phyloP scores from a whole-genome alignment of 441 rosid species.

The Populus tomentosa region DNA sequence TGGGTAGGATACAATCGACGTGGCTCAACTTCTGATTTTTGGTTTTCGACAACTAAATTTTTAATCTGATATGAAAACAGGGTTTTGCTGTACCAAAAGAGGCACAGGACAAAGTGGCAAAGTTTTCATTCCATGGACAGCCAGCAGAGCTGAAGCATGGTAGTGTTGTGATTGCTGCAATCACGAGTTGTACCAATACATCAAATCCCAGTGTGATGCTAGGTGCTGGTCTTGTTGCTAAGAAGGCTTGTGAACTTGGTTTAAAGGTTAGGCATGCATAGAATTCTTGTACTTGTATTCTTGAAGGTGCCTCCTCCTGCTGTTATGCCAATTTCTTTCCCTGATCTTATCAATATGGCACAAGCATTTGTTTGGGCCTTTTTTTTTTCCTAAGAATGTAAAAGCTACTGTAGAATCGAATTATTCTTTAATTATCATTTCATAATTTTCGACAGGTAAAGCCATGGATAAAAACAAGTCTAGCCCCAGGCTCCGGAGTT shows the following conservation, averaged over 20 bases:
- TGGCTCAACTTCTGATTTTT: background rate
- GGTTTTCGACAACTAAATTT: conserved; percentile 4
- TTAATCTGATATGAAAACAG: conserved; percentile 32
- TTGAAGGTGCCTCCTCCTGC: background rate
- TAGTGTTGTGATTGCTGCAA: conserved; percentile 97
- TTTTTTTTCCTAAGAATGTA: background rate
- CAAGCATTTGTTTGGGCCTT: background rate
- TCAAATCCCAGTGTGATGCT: conserved; percentile 99
- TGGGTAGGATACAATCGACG: background rate
- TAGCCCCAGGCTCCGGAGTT: conserved; percentile 99
- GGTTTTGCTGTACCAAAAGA: conserved; percentile 96
- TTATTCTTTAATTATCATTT: conserved; percentile 14
- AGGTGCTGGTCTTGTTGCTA: conserved; percentile 98
- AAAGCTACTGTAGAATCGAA: background rate
- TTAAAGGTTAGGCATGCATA: conserved; percentile 52
- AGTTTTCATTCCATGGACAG: conserved; percentile 78
- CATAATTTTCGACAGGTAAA: conserved; percentile 54
- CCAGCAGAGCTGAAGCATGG: conserved; percentile 95
- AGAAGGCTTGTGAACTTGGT: conserved; percentile 95
- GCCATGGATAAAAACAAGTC: conserved; percentile 99
- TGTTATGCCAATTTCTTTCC: background rate
- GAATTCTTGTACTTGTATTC: background rate
- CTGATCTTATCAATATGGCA: background rate
- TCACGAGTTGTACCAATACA: conserved; percentile 98
- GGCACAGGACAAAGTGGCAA: conserved; percentile 63